These are phyloP conservation scores for Lotus japonicus DNA, from an alignment of 306 rosid species.

Conservation along the genomic window DNA sequence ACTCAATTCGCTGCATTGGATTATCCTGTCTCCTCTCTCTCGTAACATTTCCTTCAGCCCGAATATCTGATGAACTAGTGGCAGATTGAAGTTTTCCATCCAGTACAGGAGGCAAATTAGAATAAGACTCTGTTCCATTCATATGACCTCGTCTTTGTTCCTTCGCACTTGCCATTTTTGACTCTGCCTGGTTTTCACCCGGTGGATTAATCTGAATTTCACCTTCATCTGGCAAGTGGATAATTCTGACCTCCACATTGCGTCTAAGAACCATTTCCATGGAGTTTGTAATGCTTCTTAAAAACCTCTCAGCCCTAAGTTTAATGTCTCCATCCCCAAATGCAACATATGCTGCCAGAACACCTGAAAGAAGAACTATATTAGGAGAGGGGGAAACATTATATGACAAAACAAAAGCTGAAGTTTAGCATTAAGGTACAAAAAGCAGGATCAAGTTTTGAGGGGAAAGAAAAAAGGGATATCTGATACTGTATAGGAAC, in stretches of 20 bases:
- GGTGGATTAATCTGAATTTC: slow-evolving; percentile 35
- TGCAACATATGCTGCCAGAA: slow-evolving; percentile 78
- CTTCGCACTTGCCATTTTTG: slow-evolving; percentile 27
- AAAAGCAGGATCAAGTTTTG: neutral
- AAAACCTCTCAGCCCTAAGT: slow-evolving; percentile 86
- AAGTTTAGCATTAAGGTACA: neutral
- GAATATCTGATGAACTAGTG: slow-evolving; percentile 51
- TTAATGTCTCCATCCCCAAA: slow-evolving; percentile 69
- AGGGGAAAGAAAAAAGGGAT: too few species aligned
- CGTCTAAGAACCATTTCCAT: slow-evolving; percentile 88
- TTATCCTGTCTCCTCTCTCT: slow-evolving; percentile 53
- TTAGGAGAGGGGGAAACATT: slow-evolving; percentile 10
- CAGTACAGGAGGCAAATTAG: slow-evolving; percentile 45
- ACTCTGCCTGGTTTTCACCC: slow-evolving; percentile 33
- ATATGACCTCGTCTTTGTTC: slow-evolving; percentile 37
- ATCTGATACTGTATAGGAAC: slow-evolving; percentile 7
- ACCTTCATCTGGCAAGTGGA: slow-evolving; percentile 68
- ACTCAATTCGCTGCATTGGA: slow-evolving; percentile 89
- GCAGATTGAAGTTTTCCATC: slow-evolving; percentile 48
- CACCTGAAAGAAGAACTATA: slow-evolving; percentile 47
- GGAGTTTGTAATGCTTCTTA: slow-evolving; percentile 91
- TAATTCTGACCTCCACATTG: slow-evolving; percentile 84
- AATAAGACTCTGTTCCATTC: slow-evolving; percentile 37
- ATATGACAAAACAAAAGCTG: slow-evolving; percentile 6
- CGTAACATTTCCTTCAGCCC: slow-evolving; percentile 41